These are phyloP conservation scores for Fusarium goolgardi DNA, from an alignment of 2,329 filamentous ascomycete genomes.

Conservation along the genomic window DNA sequence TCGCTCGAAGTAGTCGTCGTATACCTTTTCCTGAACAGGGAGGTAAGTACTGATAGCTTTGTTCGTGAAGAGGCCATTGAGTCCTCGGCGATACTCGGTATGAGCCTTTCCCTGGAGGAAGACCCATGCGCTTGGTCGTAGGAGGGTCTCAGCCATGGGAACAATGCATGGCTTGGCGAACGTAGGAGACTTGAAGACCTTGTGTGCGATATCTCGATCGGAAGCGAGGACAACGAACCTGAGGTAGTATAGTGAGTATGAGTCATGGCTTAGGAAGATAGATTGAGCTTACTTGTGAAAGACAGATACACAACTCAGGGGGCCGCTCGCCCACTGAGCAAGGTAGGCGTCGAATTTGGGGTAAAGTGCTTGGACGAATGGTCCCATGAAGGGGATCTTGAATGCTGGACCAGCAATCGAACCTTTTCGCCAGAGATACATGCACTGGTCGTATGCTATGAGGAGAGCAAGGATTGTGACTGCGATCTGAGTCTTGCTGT, in stretches of 20 bases:
- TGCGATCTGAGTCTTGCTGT: slow-evolving; percentile 27
- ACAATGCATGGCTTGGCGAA: slow-evolving; percentile 84
- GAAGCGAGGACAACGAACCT: slow-evolving; percentile 85
- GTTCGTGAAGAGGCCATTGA: slow-evolving; percentile 80
- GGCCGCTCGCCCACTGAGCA: slow-evolving; percentile 81
- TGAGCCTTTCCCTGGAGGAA: slow-evolving; percentile 82
- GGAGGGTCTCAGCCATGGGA: slow-evolving; percentile 75
- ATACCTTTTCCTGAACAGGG: slow-evolving; percentile 78
- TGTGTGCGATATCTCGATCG: slow-evolving; percentile 81
- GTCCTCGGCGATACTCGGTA: slow-evolving; percentile 80
- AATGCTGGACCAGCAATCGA: slow-evolving; percentile 71
- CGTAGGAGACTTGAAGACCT: slow-evolving; percentile 81
- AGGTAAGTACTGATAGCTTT: slow-evolving; percentile 77
- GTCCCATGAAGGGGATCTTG: slow-evolving; percentile 78
- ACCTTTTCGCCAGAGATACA: slow-evolving; percentile 71
- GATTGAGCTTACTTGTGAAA: slow-evolving; percentile 76
- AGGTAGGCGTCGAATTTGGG: slow-evolving; percentile 80
- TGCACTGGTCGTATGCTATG: slow-evolving; percentile 58
- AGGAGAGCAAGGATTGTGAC: slow-evolving; percentile 50
- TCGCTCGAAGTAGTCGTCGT: slow-evolving; percentile 74
- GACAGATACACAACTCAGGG: slow-evolving; percentile 83
- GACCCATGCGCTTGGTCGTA: slow-evolving; percentile 80
- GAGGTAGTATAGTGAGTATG: neutral
- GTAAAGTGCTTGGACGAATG: slow-evolving; percentile 79
- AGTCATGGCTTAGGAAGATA: rapidly evolving